Conservation (phyloP, 2,329 filamentous ascomycete genomes). For the Fusarium lyarnte region DNA sequence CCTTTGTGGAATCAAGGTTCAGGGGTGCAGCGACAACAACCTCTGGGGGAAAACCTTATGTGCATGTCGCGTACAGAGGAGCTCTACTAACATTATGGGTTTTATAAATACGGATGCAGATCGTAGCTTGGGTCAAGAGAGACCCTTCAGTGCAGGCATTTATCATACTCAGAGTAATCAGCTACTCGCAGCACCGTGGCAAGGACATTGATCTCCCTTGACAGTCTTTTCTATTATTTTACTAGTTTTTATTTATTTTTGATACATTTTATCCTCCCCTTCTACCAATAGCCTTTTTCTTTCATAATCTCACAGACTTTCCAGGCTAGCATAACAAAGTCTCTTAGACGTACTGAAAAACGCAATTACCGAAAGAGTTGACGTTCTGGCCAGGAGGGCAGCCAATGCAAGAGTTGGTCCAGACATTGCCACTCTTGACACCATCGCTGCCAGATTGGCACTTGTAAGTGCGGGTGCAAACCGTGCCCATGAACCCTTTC, state of each 20-base stretch:
- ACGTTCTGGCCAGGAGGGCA: background rate
- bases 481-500: fast-evolving
- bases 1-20: background rate
- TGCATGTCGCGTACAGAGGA: background rate
- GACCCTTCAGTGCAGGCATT: fast-evolving
- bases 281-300: fast-evolving
- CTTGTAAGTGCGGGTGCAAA: background rate
- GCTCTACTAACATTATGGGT: fast-evolving
- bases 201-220: background rate
- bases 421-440: background rate
- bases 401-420: background rate
- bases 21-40: background rate
- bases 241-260: background rate
- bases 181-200: fast-evolving
- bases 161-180: background rate
- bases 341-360: background rate
- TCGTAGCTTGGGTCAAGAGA: fast-evolving
- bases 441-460: background rate
- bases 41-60: too few relatives aligned
- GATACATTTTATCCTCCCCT: background rate
- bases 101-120: too few relatives aligned
- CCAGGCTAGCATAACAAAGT: fast-evolving
- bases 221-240: background rate
- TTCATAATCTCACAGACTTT: fast-evolving
- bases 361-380: background rate